phyloP scores from a whole-genome alignment of 768 basidiomycete genomes.

The Paxillus ammoniavirescens region DNA sequence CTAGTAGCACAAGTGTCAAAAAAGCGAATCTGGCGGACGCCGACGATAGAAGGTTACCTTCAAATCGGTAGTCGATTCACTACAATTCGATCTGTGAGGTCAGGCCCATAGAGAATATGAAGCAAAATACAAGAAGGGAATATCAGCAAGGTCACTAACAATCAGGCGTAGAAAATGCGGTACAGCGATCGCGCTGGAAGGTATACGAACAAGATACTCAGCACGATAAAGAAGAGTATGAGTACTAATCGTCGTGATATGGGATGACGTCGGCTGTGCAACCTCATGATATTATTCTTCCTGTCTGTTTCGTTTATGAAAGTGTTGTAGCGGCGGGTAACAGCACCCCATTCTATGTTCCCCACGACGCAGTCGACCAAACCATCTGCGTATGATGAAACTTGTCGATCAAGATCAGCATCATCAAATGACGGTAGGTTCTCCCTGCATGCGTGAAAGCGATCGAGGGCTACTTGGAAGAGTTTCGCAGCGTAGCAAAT shows the following conservation, averaged over 20 bases:
- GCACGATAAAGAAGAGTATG: slow-evolving; percentile 3
- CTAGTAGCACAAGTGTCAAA: too few relatives aligned
- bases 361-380: slow-evolving; percentile 25
- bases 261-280: slow-evolving; percentile 5
- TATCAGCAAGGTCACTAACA: too few relatives aligned
- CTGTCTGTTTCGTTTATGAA: slow-evolving; percentile 21
- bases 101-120: too few relatives aligned
- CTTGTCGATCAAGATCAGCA: slow-evolving; percentile 14
- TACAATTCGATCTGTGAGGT: too few relatives aligned
- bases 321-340: slow-evolving; percentile 25
- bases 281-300: slow-evolving; percentile 18
- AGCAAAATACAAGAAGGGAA: too few relatives aligned
- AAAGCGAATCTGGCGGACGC: too few relatives aligned
- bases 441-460: slow-evolving; percentile 20
- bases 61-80: too few relatives aligned
- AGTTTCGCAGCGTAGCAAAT: slow-evolving; percentile 19
- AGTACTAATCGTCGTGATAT: background rate
- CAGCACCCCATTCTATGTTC: slow-evolving; percentile 27
- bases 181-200: background rate
- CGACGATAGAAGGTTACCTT: too few relatives aligned
- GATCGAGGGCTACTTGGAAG: slow-evolving; percentile 19
- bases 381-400: slow-evolving; percentile 24
- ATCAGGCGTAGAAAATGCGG: too few relatives aligned
- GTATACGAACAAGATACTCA: slow-evolving; percentile 9
- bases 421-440: slow-evolving; percentile 16